phyloP scores from a whole-genome alignment of 805 yeast species.

The Tetrapisispora nanseiensis region DNA sequence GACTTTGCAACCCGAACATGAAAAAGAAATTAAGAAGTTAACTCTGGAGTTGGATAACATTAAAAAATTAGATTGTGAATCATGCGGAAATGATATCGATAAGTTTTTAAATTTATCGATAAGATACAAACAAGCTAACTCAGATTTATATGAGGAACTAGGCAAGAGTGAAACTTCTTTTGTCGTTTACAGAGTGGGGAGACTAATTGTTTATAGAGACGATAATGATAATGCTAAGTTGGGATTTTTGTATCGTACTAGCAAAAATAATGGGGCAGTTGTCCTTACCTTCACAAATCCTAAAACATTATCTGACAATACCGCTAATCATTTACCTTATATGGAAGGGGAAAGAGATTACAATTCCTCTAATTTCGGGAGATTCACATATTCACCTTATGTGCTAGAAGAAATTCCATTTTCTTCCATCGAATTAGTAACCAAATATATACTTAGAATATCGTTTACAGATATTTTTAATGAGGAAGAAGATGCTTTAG shows the following conservation, averaged over 20 bases:
- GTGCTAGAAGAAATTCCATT: constrained; percentile 23
- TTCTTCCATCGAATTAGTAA: constrained; percentile 24
- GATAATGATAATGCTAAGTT: constrained; percentile 27
- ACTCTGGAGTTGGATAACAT: constrained; percentile 37
- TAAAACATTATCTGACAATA: constrained; percentile 18
- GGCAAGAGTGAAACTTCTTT: constrained; percentile 39
- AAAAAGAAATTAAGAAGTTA: constrained; percentile 48
- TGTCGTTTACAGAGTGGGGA: constrained; percentile 42
- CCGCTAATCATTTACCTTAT: constrained; percentile 31
- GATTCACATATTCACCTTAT: constrained; percentile 26
- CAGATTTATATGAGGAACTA: constrained; percentile 39
- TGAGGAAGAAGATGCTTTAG: constrained; percentile 19
- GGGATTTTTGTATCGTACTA: constrained; percentile 45
- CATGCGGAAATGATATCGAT: constrained; percentile 35
- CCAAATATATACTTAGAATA: constrained; percentile 19
- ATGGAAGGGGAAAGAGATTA: constrained; percentile 24
- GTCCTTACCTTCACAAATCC: constrained; percentile 28
- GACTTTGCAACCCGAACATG: constrained; percentile 76
- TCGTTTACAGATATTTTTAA: constrained; percentile 23
- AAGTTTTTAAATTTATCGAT: constrained; percentile 36
- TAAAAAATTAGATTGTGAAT: constrained; percentile 27
- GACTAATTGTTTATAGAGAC: constrained; percentile 51
- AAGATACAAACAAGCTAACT: constrained; percentile 37
- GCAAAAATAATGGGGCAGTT: constrained; percentile 16
- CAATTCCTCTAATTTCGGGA: constrained; percentile 18